Percentiles rank a stretch among this genome's conserved stretches.
phyloP scores from a whole-genome alignment of 495 filamentous ascomycete genomes.

The Neurospora africana region DNA sequence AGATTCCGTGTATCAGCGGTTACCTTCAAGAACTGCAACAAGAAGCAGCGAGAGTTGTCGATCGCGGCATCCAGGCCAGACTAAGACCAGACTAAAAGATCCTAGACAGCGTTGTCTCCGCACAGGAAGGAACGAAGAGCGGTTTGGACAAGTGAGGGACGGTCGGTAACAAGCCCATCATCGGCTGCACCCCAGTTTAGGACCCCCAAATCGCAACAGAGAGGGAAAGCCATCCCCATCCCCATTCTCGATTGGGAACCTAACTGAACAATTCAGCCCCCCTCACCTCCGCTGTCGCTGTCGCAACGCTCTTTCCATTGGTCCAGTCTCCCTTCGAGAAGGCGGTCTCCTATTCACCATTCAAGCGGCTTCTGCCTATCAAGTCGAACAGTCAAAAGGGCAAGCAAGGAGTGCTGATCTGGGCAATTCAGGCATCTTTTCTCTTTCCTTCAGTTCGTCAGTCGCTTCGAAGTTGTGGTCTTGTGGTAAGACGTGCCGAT shows the following conservation, averaged over 20 bases:
- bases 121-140: background rate
- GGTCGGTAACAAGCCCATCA: background rate
- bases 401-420: background rate
- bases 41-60: background rate
- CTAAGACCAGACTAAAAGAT: background rate
- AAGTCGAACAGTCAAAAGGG: background rate
- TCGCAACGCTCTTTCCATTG: background rate
- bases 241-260: background rate
- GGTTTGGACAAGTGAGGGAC: background rate
- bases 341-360: background rate
- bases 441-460: background rate
- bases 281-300: background rate
- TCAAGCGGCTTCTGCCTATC: background rate
- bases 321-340: background rate
- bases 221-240: background rate
- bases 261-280: background rate
- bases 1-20: background rate
- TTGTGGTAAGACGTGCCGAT: background rate
- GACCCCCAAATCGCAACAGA: background rate
- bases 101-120: background rate
- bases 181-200: background rate
- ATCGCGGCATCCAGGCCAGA: background rate
- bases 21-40: background rate
- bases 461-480: background rate
- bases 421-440: background rate